Base-by-base conservation (phyloP, 805 yeast species). In the Candida chauliodis region DNA sequence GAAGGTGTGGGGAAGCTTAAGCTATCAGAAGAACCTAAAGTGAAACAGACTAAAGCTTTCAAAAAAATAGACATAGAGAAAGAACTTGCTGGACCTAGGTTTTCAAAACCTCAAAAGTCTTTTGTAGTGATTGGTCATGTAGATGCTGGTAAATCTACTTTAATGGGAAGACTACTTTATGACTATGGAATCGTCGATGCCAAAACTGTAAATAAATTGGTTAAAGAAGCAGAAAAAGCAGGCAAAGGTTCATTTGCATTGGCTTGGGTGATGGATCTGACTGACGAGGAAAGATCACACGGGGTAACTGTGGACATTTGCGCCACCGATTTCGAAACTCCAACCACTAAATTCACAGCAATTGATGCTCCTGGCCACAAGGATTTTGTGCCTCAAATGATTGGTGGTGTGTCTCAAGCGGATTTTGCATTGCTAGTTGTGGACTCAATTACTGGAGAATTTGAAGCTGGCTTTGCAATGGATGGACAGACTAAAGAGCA, bases 221-320 rank as follows among this genome's bases (percentile, higher is more conserved):
- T 78, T 29, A 75, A 75, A 44, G 89, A 84, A 45, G 76, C 86
- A 22, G 81, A 77, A 26, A 72, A 69, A 32, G 66, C 72, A 1
- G 95, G 95, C 4, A 85, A 86, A 52, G 77, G 81, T 8, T 84
- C 91, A 4, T 85, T 85, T 61, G 86, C 91, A 4, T 66, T 84
- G 35, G 95, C 95, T 1, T 85, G 95, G 95, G 76, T 84, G 26
- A 69, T 86, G 78, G 95, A 85, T 56, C 90, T 84, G 54, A 83
- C 91, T 0, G 58, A 67, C 1, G 93, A 85, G 53, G 95, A 85
- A 58, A 71, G 95, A 46, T 45, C 65, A 7, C 68, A 90, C 35
- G 95, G 95, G 34, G 88, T 85, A 4, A 85, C 95, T 2, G 79
- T 84, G 17, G 95, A 85, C 52, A 77, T 84, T 22, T 80, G 85